These are phyloP conservation scores for Emergomyces orientalis DNA, from an alignment of 2,329 filamentous ascomycete genomes.

Conservation along the genomic window DNA sequence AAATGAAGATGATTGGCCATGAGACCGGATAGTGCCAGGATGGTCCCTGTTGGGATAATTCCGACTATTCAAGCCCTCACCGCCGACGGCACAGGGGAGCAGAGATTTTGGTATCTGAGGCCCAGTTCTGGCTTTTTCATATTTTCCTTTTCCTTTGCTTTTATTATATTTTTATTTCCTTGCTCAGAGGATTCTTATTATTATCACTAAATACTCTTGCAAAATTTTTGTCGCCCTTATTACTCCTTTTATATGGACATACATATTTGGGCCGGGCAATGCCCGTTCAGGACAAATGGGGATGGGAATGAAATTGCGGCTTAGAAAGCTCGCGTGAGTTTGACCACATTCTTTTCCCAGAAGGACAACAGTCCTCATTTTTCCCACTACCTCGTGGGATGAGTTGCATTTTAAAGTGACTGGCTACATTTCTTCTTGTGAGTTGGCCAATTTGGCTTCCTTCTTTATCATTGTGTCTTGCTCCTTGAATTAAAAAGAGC, in stretches of 20 bases:
- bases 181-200: slow-evolving; percentile 13
- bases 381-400: background rate
- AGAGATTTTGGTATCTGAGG: slow-evolving; percentile 1
- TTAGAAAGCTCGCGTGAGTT: background rate
- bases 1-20: background rate
- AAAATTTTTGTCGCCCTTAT: background rate
- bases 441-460: background rate
- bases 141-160: background rate
- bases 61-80: background rate
- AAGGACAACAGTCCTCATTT: background rate
- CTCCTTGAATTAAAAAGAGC: background rate
- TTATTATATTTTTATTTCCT: background rate
- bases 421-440: background rate
- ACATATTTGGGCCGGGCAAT: background rate
- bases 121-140: background rate
- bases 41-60: background rate
- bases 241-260: background rate
- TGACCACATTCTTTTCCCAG: background rate
- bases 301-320: background rate
- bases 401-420: background rate
- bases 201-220: background rate
- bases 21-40: background rate
- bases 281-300: background rate
- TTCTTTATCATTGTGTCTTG: background rate
- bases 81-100: slow-evolving; percentile 4